Evolutionary conservation across 2,329 filamentous ascomycete genomes (phyloP).

Genomic region (Aschersonia sp.): DNA sequence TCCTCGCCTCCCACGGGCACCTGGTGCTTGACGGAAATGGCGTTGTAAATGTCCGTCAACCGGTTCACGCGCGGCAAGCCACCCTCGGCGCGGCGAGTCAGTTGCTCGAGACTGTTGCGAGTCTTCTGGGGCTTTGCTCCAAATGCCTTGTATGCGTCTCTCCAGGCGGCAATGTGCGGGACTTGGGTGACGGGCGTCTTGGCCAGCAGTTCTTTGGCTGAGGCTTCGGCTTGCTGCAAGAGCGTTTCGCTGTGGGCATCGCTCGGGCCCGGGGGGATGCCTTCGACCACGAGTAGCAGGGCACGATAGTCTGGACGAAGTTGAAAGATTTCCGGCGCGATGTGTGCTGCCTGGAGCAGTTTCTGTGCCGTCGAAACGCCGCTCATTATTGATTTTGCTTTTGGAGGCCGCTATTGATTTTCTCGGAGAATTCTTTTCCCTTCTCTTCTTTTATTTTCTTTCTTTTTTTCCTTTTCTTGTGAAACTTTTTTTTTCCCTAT

Average conservation of each 20-base stretch:
- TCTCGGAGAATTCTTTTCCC: no score
- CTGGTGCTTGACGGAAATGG: slow-evolving; percentile 9
- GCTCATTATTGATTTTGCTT: not conserved
- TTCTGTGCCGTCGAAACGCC: not conserved
- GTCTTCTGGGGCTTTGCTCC: slow-evolving; percentile 6
- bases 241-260: slow-evolving; percentile 6
- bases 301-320: slow-evolving; percentile 7
- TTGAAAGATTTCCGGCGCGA: slow-evolving; percentile 7
- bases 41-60: slow-evolving; percentile 9
- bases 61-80: slow-evolving; percentile 8
- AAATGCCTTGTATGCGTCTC: slow-evolving; percentile 7
- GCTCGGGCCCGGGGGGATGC: slow-evolving; percentile 6
- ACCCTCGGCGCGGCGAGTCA: slow-evolving; percentile 6
- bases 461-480: no score
- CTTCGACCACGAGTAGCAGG: slow-evolving; percentile 7
- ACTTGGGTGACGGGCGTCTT: slow-evolving; percentile 5
- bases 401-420: no score
- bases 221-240: slow-evolving; percentile 6
- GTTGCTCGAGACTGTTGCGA: slow-evolving; percentile 7
- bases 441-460: no score
- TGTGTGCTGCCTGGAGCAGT: slow-evolving; percentile 1
- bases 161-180: slow-evolving; percentile 7
- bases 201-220: slow-evolving; percentile 1
- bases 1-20: slow-evolving; percentile 9
- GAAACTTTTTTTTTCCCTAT: no score